A percentile compares a stretch with the other conserved stretches of the same genome.
Evolutionary conservation across 768 basidiomycete genomes (phyloP).

Genomic region (Tricholomella constricta): DNA sequence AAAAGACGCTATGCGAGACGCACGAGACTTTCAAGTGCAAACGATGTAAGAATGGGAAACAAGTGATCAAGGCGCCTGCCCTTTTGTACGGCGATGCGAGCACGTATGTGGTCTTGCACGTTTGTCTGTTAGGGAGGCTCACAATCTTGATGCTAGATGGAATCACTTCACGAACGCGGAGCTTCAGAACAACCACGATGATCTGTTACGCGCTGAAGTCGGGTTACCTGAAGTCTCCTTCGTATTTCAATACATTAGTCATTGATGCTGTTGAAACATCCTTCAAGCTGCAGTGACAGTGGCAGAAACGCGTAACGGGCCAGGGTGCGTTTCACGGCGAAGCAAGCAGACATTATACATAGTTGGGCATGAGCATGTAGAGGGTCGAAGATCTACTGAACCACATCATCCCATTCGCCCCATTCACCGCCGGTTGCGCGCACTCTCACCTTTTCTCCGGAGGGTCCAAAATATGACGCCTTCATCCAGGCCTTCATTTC

Average conservation of each 20-base stretch:
- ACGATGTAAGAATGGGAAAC: slow-evolving; percentile 84
- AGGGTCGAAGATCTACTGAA: slow-evolving; percentile 39
- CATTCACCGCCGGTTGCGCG: slow-evolving; percentile 69
- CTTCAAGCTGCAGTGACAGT: no score
- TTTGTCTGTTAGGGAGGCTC: not conserved
- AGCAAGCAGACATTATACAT: not conserved
- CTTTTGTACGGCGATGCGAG: slow-evolving; percentile 95
- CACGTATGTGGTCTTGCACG: slow-evolving; percentile 65
- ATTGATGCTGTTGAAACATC: slow-evolving; percentile 42
- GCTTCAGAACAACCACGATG: slow-evolving; percentile 91
- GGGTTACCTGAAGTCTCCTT: slow-evolving; percentile 86
- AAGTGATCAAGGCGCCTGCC: slow-evolving; percentile 79
- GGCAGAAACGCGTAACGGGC: no score
- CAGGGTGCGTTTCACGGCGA: not conserved
- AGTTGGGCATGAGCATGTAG: slow-evolving; percentile 5
- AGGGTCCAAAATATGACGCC: slow-evolving; percentile 77
- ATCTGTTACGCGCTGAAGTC: slow-evolving; percentile 88
- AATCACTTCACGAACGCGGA: slow-evolving; percentile 94
- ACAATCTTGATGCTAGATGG: slow-evolving; percentile 60
- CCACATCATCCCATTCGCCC: slow-evolving; percentile 69
- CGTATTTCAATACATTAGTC: slow-evolving; percentile 95
- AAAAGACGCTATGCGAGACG: slow-evolving; percentile 85
- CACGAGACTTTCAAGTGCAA: slow-evolving; percentile 99
- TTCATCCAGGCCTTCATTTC: slow-evolving; percentile 82
- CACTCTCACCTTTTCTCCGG: slow-evolving; percentile 79